Base-by-base conservation (phyloP, 805 yeast species). In the Metahyphopichia silvanorum region DNA sequence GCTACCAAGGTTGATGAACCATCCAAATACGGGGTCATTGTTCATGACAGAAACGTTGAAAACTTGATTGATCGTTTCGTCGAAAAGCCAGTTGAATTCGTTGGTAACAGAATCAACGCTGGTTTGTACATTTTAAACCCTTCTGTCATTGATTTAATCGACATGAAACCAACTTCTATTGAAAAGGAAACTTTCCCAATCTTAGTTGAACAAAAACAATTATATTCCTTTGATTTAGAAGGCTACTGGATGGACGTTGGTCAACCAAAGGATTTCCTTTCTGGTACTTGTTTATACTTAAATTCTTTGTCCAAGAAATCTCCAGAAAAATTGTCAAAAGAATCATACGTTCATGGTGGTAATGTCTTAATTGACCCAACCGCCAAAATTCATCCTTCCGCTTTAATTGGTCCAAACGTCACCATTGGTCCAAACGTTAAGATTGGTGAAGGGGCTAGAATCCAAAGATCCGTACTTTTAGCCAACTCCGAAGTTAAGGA, bases 241-340 rank as follows among this genome's bases (percentile, higher is more conserved):
- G 98, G 98, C 48, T 93, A 81, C 86, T 93, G 99, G 99, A 93
- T 93, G 98, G 99, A 93, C 68, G 97, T 93, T 51, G 99, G 99
- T 68, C 99, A 93, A 76, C 99, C 99, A 77, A 93, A 91, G 79
- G 99, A 93, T 71, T 93, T 88, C 82, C 71, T 93, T 47, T 81
- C 96, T 39, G 99, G 99, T 66, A 86, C 97, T 55, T 80, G 88
- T 51, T 74, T 91, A 46, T 93, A 89, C 77, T 76, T 93, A 65
- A 76, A 84, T 62, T 82, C 98, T 35, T 71, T 88, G 58, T 66
- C 91, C 53, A 84, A 84, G 79, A 86, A 82, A 69, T 60, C 69
- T 49, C 85, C 96, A 44, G 76, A 76, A 51, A 60, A 69, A 48
- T 79, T 89, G 60, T 76, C 80, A 40, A 57, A 64, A 37, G 91